phyloP scores from a whole-genome alignment of 768 basidiomycete genomes.

The Pleurotus djamor region DNA sequence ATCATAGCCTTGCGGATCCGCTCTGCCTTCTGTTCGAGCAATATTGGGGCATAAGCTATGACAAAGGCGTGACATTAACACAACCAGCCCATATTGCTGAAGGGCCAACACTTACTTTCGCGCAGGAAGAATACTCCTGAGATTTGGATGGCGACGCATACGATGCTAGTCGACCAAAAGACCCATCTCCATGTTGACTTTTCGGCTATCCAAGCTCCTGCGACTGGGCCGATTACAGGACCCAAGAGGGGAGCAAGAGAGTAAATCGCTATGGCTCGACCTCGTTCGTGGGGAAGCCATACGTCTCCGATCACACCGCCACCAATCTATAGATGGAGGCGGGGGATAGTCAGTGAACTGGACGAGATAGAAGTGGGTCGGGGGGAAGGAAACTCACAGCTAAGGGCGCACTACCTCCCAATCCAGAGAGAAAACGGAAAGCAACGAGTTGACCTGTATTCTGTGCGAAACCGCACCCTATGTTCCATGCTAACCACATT shows the following conservation, averaged over 20 bases:
- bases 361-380: slow-evolving; percentile 35
- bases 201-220: slow-evolving; percentile 64
- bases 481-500: slow-evolving; percentile 49
- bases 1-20: slow-evolving; percentile 30
- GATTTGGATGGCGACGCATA: slow-evolving; percentile 51
- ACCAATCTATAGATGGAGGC: slow-evolving; percentile 35
- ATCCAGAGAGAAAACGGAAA: slow-evolving; percentile 66
- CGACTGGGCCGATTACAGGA: slow-evolving; percentile 60
- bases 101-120: slow-evolving; percentile 49
- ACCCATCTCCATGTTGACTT: slow-evolving; percentile 73
- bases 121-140: slow-evolving; percentile 53
- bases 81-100: slow-evolving; percentile 13
- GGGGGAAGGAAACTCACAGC: slow-evolving; percentile 46
- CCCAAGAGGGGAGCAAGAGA: slow-evolving; percentile 65
- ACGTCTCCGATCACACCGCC: slow-evolving; percentile 66
- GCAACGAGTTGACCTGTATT: slow-evolving; percentile 56
- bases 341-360: background rate
- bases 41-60: slow-evolving; percentile 39
- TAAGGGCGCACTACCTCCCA: slow-evolving; percentile 73
- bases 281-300: slow-evolving; percentile 60
- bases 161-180: slow-evolving; percentile 68
- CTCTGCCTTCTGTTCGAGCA: slow-evolving; percentile 50
- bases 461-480: slow-evolving; percentile 64
- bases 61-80: slow-evolving; percentile 16
- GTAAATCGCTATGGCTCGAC: slow-evolving; percentile 61